Base-by-base conservation (phyloP, 805 yeast species). In the Ogataea henricii region DNA sequence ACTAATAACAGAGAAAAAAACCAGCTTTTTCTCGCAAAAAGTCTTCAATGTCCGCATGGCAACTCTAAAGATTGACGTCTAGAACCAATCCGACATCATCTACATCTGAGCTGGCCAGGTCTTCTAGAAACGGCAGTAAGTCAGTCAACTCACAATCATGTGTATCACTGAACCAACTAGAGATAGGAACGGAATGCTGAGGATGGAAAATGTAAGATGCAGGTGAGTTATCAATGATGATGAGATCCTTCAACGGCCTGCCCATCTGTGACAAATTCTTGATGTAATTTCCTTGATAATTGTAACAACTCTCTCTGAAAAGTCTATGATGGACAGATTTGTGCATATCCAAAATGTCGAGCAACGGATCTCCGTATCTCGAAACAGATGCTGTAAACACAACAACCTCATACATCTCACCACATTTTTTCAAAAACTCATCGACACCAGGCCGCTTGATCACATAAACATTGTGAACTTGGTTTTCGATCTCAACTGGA, bases 201-300 rank as follows among this genome's bases (percentile, higher is more conserved):
- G 99, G 99, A 65, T 94, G 98, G 75, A 94, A 88, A 47, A 92
- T 84, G 68, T 94, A 94, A n/a, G 97, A 89, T 3, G 98, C 96
- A 1, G 99, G 98, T 2, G 98, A 91, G 68, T 94, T 94, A 72
- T 94, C 99, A 55, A 94, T 82, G 56, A 94, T 94, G 48, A 94
- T 90, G 37, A 87, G 73, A 56, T 90, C 96, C 47, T 78, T 71
- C 52, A 94, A 72, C 2, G 97, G 97, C 60, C 99, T 77, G 10
- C 99, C 99, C 58, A 94, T 82, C 67, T 89, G 97, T 5, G 96
- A 84, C 56, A 94, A 74, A 65, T 94, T 92, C 71, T 94, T 94
- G 65, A 94, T 89, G 66, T 88, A 94, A 68, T 89, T 92, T 14
- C 97, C 97, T 63, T 91, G 96, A 67, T 89, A 88, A 65, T 85